These are phyloP conservation scores for Melianthus villosus DNA, from an alignment of 441 rosid species.

Conservation along the genomic window DNA sequence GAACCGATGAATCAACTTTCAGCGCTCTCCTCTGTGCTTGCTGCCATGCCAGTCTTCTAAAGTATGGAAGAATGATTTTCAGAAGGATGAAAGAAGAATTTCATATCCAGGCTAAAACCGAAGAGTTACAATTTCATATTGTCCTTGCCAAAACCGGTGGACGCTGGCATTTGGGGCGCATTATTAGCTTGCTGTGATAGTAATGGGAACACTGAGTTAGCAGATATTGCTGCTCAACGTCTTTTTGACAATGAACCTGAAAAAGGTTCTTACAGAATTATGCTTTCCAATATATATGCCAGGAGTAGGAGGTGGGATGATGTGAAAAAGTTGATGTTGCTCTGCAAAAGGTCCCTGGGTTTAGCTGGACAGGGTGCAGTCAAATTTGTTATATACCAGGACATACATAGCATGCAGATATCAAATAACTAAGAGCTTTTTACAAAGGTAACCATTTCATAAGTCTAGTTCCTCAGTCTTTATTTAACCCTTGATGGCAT, in stretches of 20 bases:
- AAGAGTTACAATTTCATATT: conserved; percentile 41
- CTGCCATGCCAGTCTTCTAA: conserved; percentile 60
- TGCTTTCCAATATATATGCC: conserved; percentile 71
- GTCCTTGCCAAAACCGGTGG: conserved; percentile 48
- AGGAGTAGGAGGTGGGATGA: conserved; percentile 60
- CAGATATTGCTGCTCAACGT: conserved; percentile 42
- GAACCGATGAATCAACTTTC: conserved; percentile 60
- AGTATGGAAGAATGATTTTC: conserved; percentile 40
- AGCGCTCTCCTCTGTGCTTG: conserved; percentile 66
- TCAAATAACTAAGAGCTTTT: too few species aligned
- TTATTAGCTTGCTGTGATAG: conserved; percentile 54
- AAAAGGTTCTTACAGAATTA: conserved; percentile 48
- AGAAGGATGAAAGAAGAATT: conserved; percentile 51
- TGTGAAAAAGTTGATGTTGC: conserved; percentile 24
- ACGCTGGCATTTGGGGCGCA: conserved; percentile 70
- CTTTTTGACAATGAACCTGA: conserved; percentile 31
- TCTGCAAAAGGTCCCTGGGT: conserved; percentile 35
- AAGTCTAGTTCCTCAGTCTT: too few species aligned
- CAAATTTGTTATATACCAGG: too few species aligned
- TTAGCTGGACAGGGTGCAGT: conserved; percentile 34
- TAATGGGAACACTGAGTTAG: conserved; percentile 39
- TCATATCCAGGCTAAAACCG: conserved; percentile 33
- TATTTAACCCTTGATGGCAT: too few species aligned
- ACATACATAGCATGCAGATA: too few species aligned
- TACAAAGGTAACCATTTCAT: too few species aligned